Evolutionary conservation across 768 basidiomycete genomes (phyloP).

Genomic region (Auricularia sp.): DNA sequence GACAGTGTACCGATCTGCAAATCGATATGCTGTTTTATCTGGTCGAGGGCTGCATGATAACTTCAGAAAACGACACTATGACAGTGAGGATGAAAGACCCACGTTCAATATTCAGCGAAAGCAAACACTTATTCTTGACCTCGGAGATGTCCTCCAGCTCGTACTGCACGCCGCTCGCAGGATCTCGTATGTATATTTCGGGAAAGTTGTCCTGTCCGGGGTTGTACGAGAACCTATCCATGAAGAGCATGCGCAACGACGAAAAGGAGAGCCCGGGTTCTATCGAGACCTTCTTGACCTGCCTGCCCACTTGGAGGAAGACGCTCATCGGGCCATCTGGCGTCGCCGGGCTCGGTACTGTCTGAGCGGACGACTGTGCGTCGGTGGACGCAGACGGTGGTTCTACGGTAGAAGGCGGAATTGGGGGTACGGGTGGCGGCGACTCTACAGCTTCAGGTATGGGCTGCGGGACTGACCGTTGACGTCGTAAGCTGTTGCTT

Average conservation of each 20-base stretch:
- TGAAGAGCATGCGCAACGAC: slow-evolving; percentile 75
- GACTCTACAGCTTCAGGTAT: slow-evolving; percentile 4
- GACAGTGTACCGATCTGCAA: slow-evolving; percentile 74
- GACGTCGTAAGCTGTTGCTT: neutral
- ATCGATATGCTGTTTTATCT: slow-evolving; percentile 98
- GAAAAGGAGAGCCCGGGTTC: slow-evolving; percentile 64
- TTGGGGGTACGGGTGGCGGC: slow-evolving; percentile 19
- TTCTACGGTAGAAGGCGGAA: slow-evolving; percentile 15
- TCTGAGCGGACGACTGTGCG: neutral
- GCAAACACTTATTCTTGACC: slow-evolving; percentile 74
- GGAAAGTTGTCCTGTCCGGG: slow-evolving; percentile 91
- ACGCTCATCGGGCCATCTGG: slow-evolving; percentile 40
- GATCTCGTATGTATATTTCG: slow-evolving; percentile 90
- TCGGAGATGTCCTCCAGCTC: slow-evolving; percentile 93
- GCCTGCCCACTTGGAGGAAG: slow-evolving; percentile 81
- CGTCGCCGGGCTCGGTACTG: slow-evolving; percentile 6
- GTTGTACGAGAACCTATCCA: slow-evolving; percentile 90
- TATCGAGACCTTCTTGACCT: slow-evolving; percentile 77
- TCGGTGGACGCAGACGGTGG: slow-evolving; percentile 15
- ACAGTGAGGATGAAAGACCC: slow-evolving; percentile 27
- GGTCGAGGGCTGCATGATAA: slow-evolving; percentile 67
- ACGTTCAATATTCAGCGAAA: slow-evolving; percentile 97
- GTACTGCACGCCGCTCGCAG: slow-evolving; percentile 85
- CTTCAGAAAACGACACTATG: slow-evolving; percentile 6
- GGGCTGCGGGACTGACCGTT: neutral